Percentiles rank a stretch among this genome's conserved stretches.
phyloP scores from a whole-genome alignment of 768 basidiomycete genomes.

The Russula virescens region DNA sequence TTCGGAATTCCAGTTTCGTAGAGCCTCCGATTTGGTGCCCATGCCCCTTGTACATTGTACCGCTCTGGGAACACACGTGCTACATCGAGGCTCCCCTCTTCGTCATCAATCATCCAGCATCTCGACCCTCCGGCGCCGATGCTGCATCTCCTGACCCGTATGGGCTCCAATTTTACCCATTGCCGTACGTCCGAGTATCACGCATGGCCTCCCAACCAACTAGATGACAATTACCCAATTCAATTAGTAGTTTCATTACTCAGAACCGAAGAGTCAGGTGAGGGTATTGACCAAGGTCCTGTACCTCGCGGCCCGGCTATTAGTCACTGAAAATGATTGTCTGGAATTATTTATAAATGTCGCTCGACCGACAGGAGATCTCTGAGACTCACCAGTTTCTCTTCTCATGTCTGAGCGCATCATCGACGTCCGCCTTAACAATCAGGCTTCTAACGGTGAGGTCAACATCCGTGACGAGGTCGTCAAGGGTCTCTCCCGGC shows the following conservation, averaged over 20 bases:
- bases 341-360: slow-evolving; percentile 7
- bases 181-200: no score
- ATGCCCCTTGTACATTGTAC: neutral
- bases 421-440: slow-evolving; percentile 43
- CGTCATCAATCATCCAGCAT: slow-evolving; percentile 2
- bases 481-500: slow-evolving; percentile 48
- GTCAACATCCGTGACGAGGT: slow-evolving; percentile 41
- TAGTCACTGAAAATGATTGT: neutral
- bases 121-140: neutral
- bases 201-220: neutral
- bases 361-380: neutral
- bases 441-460: slow-evolving; percentile 30
- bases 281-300: neutral
- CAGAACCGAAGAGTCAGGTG: slow-evolving; percentile 1
- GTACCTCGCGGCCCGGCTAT: neutral
- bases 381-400: neutral
- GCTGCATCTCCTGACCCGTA: neutral
- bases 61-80: slow-evolving; percentile 8
- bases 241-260: neutral
- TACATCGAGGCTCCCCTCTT: slow-evolving; percentile 2
- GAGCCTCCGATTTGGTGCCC: neutral
- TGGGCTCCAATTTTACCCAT: neutral
- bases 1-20: neutral
- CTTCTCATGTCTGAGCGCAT: slow-evolving; percentile 37
- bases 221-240: neutral